Conservation (phyloP, 805 yeast genomes). For the Ogataea paradorogensis region DNA sequence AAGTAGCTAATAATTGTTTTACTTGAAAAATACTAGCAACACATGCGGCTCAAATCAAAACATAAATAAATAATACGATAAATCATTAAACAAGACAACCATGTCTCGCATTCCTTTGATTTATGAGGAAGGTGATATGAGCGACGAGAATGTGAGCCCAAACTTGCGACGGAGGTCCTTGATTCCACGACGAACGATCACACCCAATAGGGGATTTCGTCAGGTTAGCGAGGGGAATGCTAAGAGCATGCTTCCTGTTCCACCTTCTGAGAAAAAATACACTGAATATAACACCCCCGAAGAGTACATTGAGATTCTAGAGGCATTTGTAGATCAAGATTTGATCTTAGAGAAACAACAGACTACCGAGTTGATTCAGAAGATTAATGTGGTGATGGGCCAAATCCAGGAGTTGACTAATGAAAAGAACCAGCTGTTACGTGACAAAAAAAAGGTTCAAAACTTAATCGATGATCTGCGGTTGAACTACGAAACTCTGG, state of each 20-base stretch:
- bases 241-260: constrained; percentile 15
- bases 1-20: constrained; percentile 5
- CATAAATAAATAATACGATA: constrained; percentile 7
- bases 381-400: constrained; percentile 13
- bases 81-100: not conserved
- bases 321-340: constrained; percentile 25
- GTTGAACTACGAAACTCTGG: constrained; percentile 18
- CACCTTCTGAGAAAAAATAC: not conserved
- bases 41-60: constrained; percentile 4
- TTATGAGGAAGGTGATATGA: not conserved
- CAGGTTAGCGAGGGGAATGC: constrained; percentile 2
- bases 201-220: constrained; percentile 1
- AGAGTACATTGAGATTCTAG: constrained; percentile 23
- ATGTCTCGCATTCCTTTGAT: constrained; percentile 2
- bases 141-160: not conserved
- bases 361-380: constrained; percentile 15
- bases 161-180: constrained; percentile 7
- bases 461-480: constrained; percentile 15
- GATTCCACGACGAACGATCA: constrained; percentile 13
- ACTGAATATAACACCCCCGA: constrained; percentile 13
- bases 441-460: constrained; percentile 20
- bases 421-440: constrained; percentile 20
- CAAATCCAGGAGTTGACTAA: constrained; percentile 21
- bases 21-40: not conserved
- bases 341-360: constrained; percentile 24